Evolutionary conservation across 768 basidiomycete species (phyloP), one percentile per base, ranked within the genome.

Genomic region (Mycena capillaripes): DNA sequence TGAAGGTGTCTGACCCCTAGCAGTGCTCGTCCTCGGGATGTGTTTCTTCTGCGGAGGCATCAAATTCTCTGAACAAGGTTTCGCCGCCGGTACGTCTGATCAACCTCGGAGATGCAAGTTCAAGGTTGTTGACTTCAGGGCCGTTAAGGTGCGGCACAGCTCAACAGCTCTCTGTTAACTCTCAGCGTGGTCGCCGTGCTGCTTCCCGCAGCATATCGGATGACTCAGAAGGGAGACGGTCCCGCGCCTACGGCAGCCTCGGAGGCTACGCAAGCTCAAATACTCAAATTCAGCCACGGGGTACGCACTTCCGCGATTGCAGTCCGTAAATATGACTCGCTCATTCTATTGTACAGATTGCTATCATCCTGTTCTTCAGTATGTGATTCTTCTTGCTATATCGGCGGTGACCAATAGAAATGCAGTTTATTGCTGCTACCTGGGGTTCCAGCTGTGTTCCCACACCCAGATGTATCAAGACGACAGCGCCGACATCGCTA

Each of bases 11-110:
- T 72, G 14, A 67, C 42, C 38, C 30, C 42, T 17, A 9, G 44
- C 36, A 89, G 88, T 91, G 34, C 82, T 92, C 38, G 86, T 92
- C 29, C 84, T 92, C 12, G 91, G 91, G 34, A 90, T 92, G 90
- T 91, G 91, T 74, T 92, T 91, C 79, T 90, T 91, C 53, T 87
- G 87, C 17, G 90, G 90, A 50, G 90, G 90, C 3, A 82, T 85
- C 59, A 82, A 83, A 58, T 91, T 86, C 75, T 87, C 88, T 12
- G 87, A 90, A 70, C 90, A 91, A 75, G 89, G 85, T 2, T 88
- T 90, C 63, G 85, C 84, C 55, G 74, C 82, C 25, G 86, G 89
- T 89, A 61, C 87, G 76, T 77, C 85, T 10, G 14, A 14, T 70
- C 11, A 12, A 42, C 42, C 14, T 16, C 17, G 17, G 17, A 21